Percentiles rank a stretch among this genome's conserved stretches.
Evolutionary conservation across 257 asterid genomes (phyloP).

Genomic region (Misopates orontium): DNA sequence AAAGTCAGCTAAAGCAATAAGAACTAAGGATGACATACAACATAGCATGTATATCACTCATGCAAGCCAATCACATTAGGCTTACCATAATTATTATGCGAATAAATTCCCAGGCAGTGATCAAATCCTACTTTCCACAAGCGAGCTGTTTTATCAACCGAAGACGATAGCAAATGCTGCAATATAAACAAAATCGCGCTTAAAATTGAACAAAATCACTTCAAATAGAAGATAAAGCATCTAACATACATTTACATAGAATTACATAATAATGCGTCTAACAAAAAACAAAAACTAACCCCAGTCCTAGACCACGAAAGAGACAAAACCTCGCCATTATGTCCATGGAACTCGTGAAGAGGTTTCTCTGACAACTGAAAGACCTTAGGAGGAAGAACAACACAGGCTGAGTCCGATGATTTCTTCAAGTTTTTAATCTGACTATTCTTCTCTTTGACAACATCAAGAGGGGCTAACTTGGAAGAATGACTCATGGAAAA

Average conservation of each 20-base stretch:
- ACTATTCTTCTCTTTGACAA: slow-evolving; percentile 42
- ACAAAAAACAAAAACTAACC: slow-evolving; percentile 70
- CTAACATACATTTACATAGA: not conserved
- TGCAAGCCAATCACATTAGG: slow-evolving; percentile 6
- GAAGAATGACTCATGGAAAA: slow-evolving; percentile 58
- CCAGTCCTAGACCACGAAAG: slow-evolving; percentile 88
- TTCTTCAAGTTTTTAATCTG: slow-evolving; percentile 43
- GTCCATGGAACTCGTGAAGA: slow-evolving; percentile 80
- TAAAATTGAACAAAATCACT: slow-evolving; percentile 11
- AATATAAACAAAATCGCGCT: slow-evolving; percentile 22
- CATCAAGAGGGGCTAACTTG: slow-evolving; percentile 51
- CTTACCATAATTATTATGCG: slow-evolving; percentile 82
- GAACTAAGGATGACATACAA: not conserved
- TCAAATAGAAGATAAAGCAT: not conserved
- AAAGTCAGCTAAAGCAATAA: not conserved
- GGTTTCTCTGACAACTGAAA: slow-evolving; percentile 82
- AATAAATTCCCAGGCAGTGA: slow-evolving; percentile 63
- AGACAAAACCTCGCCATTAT: slow-evolving; percentile 72
- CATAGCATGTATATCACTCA: not conserved
- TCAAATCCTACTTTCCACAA: slow-evolving; percentile 82
- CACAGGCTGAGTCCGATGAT: slow-evolving; percentile 74
- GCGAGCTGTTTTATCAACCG: slow-evolving; percentile 87
- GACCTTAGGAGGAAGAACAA: slow-evolving; percentile 72
- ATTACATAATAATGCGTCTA: not conserved
- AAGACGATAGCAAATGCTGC: slow-evolving; percentile 84